Evolutionary conservation across 208 protist species (phyloP).

Genomic region (Lotmaria passim): DNA sequence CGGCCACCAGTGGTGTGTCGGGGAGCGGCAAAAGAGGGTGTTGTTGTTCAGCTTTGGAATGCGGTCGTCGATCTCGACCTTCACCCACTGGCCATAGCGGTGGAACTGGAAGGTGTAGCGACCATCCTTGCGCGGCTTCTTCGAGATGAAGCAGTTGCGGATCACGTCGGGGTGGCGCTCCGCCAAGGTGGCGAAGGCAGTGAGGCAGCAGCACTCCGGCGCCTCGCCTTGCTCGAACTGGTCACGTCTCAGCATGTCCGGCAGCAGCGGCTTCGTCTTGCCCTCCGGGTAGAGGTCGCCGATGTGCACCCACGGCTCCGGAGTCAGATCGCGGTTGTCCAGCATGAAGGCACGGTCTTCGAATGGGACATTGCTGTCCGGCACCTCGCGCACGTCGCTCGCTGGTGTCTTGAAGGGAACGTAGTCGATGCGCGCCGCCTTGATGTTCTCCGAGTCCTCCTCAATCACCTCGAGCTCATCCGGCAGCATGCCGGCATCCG

Average conservation of each 20-base stretch:
- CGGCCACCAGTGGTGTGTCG: slow-evolving; percentile 71
- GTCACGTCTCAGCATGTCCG: slow-evolving; percentile 51
- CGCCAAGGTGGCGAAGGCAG: slow-evolving; percentile 48
- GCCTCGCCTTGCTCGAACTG: slow-evolving; percentile 62
- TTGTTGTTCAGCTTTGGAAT: slow-evolving; percentile 50
- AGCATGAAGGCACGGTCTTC: slow-evolving; percentile 56
- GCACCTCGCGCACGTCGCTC: slow-evolving; percentile 41
- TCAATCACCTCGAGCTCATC: slow-evolving; percentile 60
- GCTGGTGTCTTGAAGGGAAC: slow-evolving; percentile 38
- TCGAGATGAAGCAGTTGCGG: slow-evolving; percentile 59
- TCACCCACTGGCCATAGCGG: slow-evolving; percentile 64
- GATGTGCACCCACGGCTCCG: slow-evolving; percentile 61
- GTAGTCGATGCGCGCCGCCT: slow-evolving; percentile 60
- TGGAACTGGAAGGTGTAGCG: slow-evolving; percentile 78
- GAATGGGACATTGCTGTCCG: slow-evolving; percentile 63
- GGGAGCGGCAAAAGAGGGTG: slow-evolving; percentile 62
- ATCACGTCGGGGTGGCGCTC: slow-evolving; percentile 59
- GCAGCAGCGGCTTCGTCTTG: slow-evolving; percentile 63
- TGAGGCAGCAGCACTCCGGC: slow-evolving; percentile 61
- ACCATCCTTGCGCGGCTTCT: slow-evolving; percentile 58
- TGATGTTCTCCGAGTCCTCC: slow-evolving; percentile 70
- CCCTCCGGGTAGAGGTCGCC: slow-evolving; percentile 69
- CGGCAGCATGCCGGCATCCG: slow-evolving; percentile 67
- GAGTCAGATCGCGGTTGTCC: slow-evolving; percentile 49
- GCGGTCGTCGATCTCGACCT: slow-evolving; percentile 76